Evolutionary conservation across 805 yeast genomes (phyloP).

Genomic region (Hanseniaspora hatyaiensis): DNA sequence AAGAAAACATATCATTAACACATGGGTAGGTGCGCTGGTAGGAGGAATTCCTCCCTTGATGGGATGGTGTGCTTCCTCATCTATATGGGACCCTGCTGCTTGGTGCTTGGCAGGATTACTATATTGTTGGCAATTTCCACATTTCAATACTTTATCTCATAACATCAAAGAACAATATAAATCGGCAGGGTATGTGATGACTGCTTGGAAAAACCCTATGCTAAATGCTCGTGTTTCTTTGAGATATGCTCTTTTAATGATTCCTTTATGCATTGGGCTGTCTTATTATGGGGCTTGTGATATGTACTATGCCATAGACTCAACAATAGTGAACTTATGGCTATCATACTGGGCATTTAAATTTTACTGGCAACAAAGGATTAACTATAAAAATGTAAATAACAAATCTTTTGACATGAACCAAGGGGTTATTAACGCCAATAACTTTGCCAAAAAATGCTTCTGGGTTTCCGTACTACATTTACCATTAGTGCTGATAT

Average conservation of each 20-base stretch:
- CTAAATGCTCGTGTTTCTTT: conserved; percentile 88
- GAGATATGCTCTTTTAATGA: conserved; percentile 82
- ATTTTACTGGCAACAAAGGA: conserved; percentile 76
- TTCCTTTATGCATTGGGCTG: conserved; percentile 80
- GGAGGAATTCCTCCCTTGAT: conserved; percentile 97
- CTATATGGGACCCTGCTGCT: conserved; percentile 75
- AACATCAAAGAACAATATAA: conserved; percentile 78
- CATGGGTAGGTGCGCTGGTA: conserved; percentile 98
- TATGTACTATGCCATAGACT: conserved; percentile 66
- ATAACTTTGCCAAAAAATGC: conserved; percentile 62
- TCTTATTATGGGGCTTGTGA: conserved; percentile 74
- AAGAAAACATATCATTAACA: conserved; percentile 70
- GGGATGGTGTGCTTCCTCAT: conserved; percentile 96
- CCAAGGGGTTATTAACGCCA: conserved; percentile 51
- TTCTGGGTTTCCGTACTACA: conserved; percentile 95
- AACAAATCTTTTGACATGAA: conserved; percentile 31
- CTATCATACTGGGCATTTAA: conserved; percentile 62
- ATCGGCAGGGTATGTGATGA: conserved; percentile 93
- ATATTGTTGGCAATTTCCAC: conserved; percentile 98
- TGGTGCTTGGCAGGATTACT: conserved; percentile 85
- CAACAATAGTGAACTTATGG: conserved; percentile 77
- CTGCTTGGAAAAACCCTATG: conserved; percentile 84
- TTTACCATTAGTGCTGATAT: conserved; percentile 72
- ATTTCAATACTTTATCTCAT: conserved; percentile 84
- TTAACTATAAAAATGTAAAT: conserved; percentile 36